phyloP scores from a whole-genome alignment of 768 basidiomycete species.

The Mycena metata region DNA sequence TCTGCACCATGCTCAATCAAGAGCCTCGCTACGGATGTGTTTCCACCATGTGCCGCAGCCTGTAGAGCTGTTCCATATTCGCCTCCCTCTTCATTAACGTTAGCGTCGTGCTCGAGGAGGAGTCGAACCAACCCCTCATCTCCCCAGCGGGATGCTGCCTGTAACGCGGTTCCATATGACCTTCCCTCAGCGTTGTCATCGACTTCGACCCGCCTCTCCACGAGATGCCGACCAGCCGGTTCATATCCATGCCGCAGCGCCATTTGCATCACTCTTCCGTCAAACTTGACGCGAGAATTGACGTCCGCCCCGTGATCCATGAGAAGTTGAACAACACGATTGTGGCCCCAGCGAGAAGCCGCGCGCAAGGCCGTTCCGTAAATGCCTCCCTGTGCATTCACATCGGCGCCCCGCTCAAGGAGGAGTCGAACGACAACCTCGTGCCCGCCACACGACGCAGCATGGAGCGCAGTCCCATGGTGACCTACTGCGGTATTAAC shows the following conservation, averaged over 20 bases:
- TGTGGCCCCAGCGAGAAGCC: conserved; percentile 11
- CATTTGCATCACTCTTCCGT: not conserved
- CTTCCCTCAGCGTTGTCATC: not conserved
- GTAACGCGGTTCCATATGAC: no score
- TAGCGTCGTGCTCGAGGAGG: conserved; percentile 3
- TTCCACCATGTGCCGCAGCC: no score
- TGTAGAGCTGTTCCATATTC: conserved; percentile 7
- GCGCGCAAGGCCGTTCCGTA: conserved; percentile 8
- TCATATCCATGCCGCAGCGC: conserved; percentile 4
- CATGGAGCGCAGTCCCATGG: no score
- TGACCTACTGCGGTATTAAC: no score
- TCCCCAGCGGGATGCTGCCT: no score
- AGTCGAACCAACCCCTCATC: no score
- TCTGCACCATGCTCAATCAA: conserved; percentile 4
- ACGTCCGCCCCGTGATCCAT: conserved; percentile 1
- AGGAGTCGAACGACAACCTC: no score
- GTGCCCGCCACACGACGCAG: no score
- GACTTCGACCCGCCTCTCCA: not conserved
- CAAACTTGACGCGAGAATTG: conserved; percentile 1
- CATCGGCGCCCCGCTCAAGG: no score
- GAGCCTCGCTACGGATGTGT: not conserved
- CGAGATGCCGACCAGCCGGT: conserved; percentile 4
- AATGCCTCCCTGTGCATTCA: no score
- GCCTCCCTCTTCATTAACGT: conserved; percentile 5
- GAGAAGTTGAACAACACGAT: not conserved